Percentiles rank a stretch among this genome's conserved stretches.
These are phyloP conservation scores for Boletus eberwhitei DNA, from an alignment of 768 basidiomycete genomes.

Conservation along the genomic window DNA sequence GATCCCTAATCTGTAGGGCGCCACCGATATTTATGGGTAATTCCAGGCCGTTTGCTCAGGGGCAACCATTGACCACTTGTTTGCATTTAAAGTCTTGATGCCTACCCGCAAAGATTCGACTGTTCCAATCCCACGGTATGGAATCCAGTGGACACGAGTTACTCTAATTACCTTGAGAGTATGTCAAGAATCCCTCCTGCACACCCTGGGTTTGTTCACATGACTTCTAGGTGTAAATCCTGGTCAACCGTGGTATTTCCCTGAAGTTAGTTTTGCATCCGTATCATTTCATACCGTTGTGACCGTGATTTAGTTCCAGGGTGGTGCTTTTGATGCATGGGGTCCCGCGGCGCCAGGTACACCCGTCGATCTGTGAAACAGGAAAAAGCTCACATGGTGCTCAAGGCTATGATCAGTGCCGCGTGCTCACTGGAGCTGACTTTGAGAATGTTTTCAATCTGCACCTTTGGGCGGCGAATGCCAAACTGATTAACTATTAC, in stretches of 20 bases:
- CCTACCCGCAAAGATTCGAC: constrained; percentile 78
- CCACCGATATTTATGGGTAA: constrained; percentile 70
- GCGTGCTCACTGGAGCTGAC: constrained; percentile 62
- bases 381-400: background rate
- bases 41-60: background rate
- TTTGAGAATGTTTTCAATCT: constrained; percentile 81
- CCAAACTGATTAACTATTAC: constrained; percentile 79
- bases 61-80: background rate
- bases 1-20: constrained; percentile 41
- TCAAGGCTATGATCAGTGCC: constrained; percentile 61
- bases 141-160: constrained; percentile 61
- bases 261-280: constrained; percentile 44
- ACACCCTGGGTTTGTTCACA: constrained; percentile 21
- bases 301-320: constrained; percentile 52
- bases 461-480: constrained; percentile 76
- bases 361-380: background rate
- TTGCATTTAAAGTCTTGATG: constrained; percentile 46
- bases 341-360: constrained; percentile 67
- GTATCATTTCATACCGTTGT: constrained; percentile 3
- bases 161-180: constrained; percentile 58
- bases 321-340: constrained; percentile 80
- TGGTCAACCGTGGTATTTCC: constrained; percentile 65
- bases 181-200: background rate
- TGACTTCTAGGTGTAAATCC: constrained; percentile 40
- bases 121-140: constrained; percentile 70